Percentiles rank a stretch among this genome's conserved stretches.
These are phyloP conservation scores for Lavandula angustifolia DNA, from an alignment of 257 asterid species.

Conservation along the genomic window DNA sequence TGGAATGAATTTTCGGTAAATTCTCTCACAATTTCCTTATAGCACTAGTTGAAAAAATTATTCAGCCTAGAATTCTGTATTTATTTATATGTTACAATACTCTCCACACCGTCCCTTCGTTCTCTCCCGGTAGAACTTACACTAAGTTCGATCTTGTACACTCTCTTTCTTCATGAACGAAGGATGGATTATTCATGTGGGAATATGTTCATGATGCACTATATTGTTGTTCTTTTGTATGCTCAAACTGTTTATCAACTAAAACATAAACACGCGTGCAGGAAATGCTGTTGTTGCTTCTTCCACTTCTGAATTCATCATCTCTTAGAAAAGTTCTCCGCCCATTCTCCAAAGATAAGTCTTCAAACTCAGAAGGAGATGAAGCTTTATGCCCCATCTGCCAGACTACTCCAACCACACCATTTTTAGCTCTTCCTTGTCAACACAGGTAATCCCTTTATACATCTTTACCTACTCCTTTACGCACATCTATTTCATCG, in stretches of 20 bases:
- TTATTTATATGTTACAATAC: too few species aligned
- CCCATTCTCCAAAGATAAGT: slow-evolving; percentile 85
- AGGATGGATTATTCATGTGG: too few species aligned
- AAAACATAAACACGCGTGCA: slow-evolving; percentile 38
- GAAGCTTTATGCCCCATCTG: slow-evolving; percentile 86
- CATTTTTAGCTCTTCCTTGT: slow-evolving; percentile 88
- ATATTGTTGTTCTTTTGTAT: not conserved
- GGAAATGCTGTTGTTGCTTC: slow-evolving; percentile 93
- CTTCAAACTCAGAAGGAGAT: slow-evolving; percentile 59
- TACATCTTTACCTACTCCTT: not conserved
- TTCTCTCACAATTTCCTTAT: not conserved
- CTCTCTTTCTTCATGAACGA: too few species aligned
- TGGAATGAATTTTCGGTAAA: slow-evolving; percentile 97
- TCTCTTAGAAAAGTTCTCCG: slow-evolving; percentile 69
- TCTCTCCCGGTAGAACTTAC: too few species aligned
- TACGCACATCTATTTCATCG: not conserved
- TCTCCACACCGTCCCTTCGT: too few species aligned
- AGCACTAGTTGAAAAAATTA: too few species aligned
- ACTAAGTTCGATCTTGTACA: too few species aligned
- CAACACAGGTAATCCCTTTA: slow-evolving; percentile 69
- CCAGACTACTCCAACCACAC: slow-evolving; percentile 78
- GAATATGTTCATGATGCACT: too few species aligned
- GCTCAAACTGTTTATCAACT: slow-evolving; percentile 28
- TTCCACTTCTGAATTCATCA: slow-evolving; percentile 91
- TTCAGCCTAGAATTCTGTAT: too few species aligned